Base-by-base conservation (phyloP, 768 basidiomycete genomes). In the Boletus tylopilopsis region DNA sequence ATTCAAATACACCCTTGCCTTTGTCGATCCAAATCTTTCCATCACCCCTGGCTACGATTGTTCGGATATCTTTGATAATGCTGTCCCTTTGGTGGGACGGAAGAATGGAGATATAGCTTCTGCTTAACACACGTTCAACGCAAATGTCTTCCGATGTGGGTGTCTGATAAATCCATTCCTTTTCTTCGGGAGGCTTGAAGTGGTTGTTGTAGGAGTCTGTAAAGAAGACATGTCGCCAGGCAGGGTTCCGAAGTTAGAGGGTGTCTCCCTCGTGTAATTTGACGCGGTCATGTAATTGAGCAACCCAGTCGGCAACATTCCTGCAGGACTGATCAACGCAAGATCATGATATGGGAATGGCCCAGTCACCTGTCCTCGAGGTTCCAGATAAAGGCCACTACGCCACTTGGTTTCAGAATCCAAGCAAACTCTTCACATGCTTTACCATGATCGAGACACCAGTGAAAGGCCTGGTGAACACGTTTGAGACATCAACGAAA, bases 361-460 rank as follows among this genome's bases (percentile, higher is more conserved):
- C 13, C 24, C 12, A 2, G 25, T 39, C 50, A 84, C 84, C 86
- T 74, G 67, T 92, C 85, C 66, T 96, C 94, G 25, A 94, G 71
- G 69, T 96, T 97, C 94, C 94, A 97, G 40, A 94, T 81, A 48
- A 90, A 75, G 6, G 76, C 84, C 16, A 87, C 76, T 1, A 76
- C 67, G 3, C 90, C 90, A n/a, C 70, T 68, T 0, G 89, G 86
- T 61, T 87, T 88, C 42, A 96, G 75, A 54, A 94, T 80, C 27
- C 91, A 80, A 8, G 81, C 76, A 57, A 95, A 89, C 63, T 96
- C 94, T 0, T 68, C 68, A 18, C 80, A 76, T 1, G 94, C 91
- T 45, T 71, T 73, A 38, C 81, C 77, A 62, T 83, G 86, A 64
- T 94, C 80, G 10, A 85, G 86, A 54, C 88, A 89, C 94, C 94